Evolutionary conservation across 208 protist genomes (phyloP), one percentile per base, ranked within the genome.

Genomic region (Acanthamoeba royreba): DNA sequence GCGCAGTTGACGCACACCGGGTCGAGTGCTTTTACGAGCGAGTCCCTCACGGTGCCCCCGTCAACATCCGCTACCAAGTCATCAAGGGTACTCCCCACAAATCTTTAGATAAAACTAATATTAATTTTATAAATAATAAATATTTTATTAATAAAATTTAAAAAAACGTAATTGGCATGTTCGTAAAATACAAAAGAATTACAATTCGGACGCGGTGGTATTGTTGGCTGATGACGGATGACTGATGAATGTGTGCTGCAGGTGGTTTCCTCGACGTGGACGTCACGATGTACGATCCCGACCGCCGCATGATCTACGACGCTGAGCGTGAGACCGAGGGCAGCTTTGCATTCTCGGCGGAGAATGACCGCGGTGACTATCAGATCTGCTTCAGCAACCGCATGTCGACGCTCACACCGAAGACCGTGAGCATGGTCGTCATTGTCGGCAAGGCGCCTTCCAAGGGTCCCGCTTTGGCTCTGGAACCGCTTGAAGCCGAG

Each of bases 391-490:
- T 96, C 90, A 47, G 72, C 66, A 96, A 96, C 92, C 38, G 85
- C 40, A 96, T 96, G 95, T 95, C 94, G 17, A 95, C 92, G 22
- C 38, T 95, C 61, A 96, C 95, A 17, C 42, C 58, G 49, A 96
- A 96, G 87, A 91, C 74, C 17, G 66, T 96, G 17, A 52, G 74
- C 58, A 93, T 96, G 74, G 46, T 47, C 31, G 35, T 96, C 31
- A 42, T 52, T 38, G 61, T 92, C 17, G 88, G 88, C 42, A 47
- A 92, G 88, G 7, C 38, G 13, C 31, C 28, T 7, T 42, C 17
- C 17, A 91, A 91, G 52, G 55, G 47, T 31, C 4, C 43, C 77
- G n/a, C n/a, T 31, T 28, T 45, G 28, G 77, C 47, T 11, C 77
- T 87, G n/a, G 77, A 87, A 19, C 77, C 77, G 38, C 42, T 47